These are phyloP conservation scores for Cordyceps farinosa DNA, from an alignment of 2,329 filamentous ascomycete genomes.

Conservation along the genomic window DNA sequence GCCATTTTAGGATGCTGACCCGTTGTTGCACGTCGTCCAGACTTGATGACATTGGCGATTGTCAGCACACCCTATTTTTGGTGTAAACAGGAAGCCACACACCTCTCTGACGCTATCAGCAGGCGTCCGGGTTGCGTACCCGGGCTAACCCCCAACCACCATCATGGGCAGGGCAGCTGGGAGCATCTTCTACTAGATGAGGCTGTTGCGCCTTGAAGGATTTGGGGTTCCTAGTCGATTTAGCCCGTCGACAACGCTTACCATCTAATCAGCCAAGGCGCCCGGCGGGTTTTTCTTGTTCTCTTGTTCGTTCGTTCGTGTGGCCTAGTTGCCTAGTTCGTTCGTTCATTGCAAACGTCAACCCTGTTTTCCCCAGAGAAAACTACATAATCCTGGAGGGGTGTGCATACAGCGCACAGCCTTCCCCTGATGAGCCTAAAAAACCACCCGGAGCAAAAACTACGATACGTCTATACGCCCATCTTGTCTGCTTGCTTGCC, in stretches of 20 bases:
- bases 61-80: background rate
- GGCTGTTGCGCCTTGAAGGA: slow-evolving; percentile 14
- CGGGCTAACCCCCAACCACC: background rate
- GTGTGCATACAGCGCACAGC: background rate
- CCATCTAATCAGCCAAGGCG: slow-evolving; percentile 13
- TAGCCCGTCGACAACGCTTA: background rate
- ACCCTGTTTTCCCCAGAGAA: background rate
- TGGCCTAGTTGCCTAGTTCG: background rate
- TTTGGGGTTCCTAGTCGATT: slow-evolving; percentile 6
- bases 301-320: background rate
- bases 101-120: background rate
- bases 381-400: background rate
- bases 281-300: background rate
- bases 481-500: background rate
- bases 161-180: slow-evolving; percentile 8
- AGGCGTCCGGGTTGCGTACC: slow-evolving; percentile 4
- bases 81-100: background rate
- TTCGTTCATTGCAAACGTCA: background rate
- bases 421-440: background rate
- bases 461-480: background rate
- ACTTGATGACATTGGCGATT: background rate
- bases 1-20: slow-evolving; percentile 10
- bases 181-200: slow-evolving; percentile 1
- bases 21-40: background rate
- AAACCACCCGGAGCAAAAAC: background rate